Base-by-base conservation (phyloP, 306 rosid genomes). In the Trifolium fragiferum region DNA sequence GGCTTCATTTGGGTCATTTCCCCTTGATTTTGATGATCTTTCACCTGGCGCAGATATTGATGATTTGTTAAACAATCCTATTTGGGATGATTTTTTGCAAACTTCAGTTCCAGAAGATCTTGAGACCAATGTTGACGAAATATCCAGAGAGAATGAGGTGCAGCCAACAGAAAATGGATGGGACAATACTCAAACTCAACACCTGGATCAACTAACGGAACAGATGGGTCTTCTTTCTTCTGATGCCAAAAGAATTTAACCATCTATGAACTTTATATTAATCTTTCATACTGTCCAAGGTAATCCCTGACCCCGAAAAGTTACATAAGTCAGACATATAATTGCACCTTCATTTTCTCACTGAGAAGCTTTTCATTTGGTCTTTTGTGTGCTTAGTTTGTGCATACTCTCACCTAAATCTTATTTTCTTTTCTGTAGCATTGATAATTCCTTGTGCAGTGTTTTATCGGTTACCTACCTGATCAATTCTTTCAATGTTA, bases 191-290 rank as follows among this genome's bases (percentile, higher is more conserved):
- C 88, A 81, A 66, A 21, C 81, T 77, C 89, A 81, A 82, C 80
- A 76, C 58, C 44, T 94, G 96, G 93, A 90, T 80, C 83, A 84
- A 59, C 92, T 94, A 76, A 86, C 96, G 0, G 92, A 89, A 81
- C 91, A 92, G 84, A 94, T 94, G 99, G 97, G 86, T 58, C 91
- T 68, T 86, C 98, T 94, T 64, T 59, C 88, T 53, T 92, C 99
- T 46, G 91, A 92, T 20, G 38, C 76, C n/a, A 64, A 83, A 55
- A 78, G 84, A 82, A 82, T 79, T 63, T 87, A 86, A 89, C 46
- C 58, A 35, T 33, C 85, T 68, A 59, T 78, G 78, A 54, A 75
- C 75, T 86, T 86, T 89, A 77, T 73, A 83, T 82, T 78, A 78
- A 67, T 73, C 58, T 73, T 72, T 66, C 65, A 41, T 70, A 37